A percentile compares a stretch with the other conserved stretches of the same genome.
Conservation (phyloP, 164 flowering plant species). For the Kalanchoe fedtschenkoi region DNA sequence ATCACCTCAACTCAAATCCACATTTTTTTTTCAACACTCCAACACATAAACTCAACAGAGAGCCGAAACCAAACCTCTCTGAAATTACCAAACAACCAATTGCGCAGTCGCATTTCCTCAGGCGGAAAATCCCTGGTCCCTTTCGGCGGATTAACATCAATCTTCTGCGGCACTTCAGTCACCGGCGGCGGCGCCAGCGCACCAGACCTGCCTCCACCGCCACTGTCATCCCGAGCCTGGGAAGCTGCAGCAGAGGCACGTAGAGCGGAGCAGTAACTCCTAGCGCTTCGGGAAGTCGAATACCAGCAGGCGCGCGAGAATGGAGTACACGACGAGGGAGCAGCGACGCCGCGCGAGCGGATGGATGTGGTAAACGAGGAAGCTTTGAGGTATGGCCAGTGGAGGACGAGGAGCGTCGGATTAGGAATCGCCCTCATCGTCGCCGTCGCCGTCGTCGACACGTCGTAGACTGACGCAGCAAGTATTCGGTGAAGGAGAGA, state of each 20-base stretch:
- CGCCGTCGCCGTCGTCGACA: not conserved
- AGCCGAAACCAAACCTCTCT: slow-evolving; percentile 39
- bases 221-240: slow-evolving; percentile 4
- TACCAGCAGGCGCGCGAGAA: not conserved
- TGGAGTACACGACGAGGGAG: not conserved
- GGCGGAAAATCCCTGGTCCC: slow-evolving; percentile 97
- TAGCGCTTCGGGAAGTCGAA: not conserved
- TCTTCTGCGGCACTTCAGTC: slow-evolving; percentile 26
- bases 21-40: not conserved
- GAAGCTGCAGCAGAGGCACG: slow-evolving; percentile 4
- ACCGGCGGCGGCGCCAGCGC: slow-evolving; percentile 26
- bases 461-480: too few species aligned
- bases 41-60: not conserved
- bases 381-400: not conserved
- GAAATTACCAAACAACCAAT: slow-evolving; percentile 78
- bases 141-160: slow-evolving; percentile 90
- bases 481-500: not conserved
- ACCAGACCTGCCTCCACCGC: slow-evolving; percentile 39
- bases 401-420: slow-evolving; percentile 29
- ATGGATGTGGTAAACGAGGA: slow-evolving; percentile 10
- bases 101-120: slow-evolving; percentile 91
- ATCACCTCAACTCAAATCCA: not conserved
- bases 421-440: slow-evolving; percentile 22
- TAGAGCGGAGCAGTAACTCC: slow-evolving; percentile 11
- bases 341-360: not conserved